These are phyloP conservation scores for Fusarium albidum DNA, from an alignment of 2,329 filamentous ascomycete genomes.

Conservation along the genomic window DNA sequence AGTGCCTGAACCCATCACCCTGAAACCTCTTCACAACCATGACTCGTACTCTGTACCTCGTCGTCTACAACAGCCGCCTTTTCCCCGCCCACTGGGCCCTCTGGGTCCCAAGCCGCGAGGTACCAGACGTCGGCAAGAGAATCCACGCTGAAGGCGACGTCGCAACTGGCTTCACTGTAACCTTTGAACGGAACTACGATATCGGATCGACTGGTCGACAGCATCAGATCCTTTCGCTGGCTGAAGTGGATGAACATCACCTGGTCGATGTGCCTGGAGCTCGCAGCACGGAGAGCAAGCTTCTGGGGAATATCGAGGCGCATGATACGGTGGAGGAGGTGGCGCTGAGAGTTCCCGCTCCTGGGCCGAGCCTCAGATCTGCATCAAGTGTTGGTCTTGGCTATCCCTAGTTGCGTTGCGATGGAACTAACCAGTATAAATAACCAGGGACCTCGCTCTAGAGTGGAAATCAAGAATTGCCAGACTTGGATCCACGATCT, in stretches of 20 bases:
- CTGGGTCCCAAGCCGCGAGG: constrained; percentile 4
- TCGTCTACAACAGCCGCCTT: constrained; percentile 9
- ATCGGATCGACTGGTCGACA: neutral
- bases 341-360: constrained; percentile 1
- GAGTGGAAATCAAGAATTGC: constrained; percentile 10
- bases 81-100: constrained; percentile 15
- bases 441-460: neutral
- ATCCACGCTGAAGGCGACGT: constrained; percentile 5
- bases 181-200: constrained; percentile 13
- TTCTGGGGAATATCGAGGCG: neutral
- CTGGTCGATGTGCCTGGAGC: neutral
- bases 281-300: neutral
- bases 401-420: neutral
- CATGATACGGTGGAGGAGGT: constrained; percentile 10
- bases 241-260: neutral
- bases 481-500: constrained; percentile 10
- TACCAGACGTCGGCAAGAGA: constrained; percentile 1
- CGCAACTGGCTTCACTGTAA: neutral
- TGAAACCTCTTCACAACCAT: neutral
- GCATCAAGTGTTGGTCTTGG: neutral
- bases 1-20: too few relatives aligned
- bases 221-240: neutral
- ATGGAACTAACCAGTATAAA: neutral
- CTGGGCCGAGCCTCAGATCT: constrained; percentile 1
- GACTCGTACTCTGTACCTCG: constrained; percentile 1